Percentiles rank a stretch among this genome's conserved stretches.
Conservation (phyloP, 306 rosid species). For the Inga laurina region DNA sequence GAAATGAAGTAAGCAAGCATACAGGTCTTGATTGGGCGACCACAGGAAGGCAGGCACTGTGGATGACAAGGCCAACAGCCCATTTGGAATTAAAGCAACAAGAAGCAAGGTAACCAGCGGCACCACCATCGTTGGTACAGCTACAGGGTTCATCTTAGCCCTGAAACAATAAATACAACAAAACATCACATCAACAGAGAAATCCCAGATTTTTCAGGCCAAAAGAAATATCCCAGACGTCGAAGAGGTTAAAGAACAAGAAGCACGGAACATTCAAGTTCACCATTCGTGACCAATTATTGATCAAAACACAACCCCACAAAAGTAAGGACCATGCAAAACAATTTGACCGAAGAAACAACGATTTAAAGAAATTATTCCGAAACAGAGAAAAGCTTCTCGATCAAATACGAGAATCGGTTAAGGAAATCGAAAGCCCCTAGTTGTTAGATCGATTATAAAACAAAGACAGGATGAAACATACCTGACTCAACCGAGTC, state of each 20-base stretch:
- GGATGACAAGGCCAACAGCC: conserved; percentile 50
- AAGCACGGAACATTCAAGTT: neutral
- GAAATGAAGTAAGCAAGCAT: neutral
- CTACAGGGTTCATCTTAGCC: conserved; percentile 33
- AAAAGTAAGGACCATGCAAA: neutral
- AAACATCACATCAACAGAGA: neutral
- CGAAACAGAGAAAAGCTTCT: neutral
- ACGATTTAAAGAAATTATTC: neutral
- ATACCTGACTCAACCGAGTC: neutral
- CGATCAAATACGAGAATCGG: conserved; percentile 10
- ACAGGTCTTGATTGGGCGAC: conserved; percentile 66
- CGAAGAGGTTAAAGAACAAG: neutral
- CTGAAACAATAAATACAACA: conserved; percentile 23
- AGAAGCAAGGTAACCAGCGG: conserved; percentile 47
- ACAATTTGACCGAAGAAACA: neutral
- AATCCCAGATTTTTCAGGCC: conserved; percentile 9
- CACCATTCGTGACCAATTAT: neutral
- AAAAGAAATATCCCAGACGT: neutral
- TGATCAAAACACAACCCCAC: conserved; percentile 18
- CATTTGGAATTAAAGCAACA: conserved; percentile 43
- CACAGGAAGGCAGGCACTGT: conserved; percentile 90
- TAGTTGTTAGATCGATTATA: neutral
- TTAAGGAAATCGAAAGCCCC: neutral
- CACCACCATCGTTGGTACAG: conserved; percentile 29
- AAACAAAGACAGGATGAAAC: neutral